These are phyloP conservation scores for Fusarium tjaetaba DNA, from an alignment of 2,329 filamentous ascomycete species.

Conservation along the genomic window DNA sequence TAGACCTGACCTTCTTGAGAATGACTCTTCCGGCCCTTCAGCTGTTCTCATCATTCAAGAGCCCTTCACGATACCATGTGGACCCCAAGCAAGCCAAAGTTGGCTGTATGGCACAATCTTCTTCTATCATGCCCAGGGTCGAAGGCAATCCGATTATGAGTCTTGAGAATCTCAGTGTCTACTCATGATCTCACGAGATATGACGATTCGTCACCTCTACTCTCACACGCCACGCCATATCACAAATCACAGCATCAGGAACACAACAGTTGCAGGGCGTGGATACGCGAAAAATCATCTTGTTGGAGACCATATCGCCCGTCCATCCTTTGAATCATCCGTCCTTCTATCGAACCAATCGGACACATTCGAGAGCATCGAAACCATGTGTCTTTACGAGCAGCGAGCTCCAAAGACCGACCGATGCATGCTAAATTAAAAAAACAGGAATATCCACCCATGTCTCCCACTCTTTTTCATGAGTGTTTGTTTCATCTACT, in stretches of 20 bases:
- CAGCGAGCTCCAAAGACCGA: slow-evolving; percentile 34
- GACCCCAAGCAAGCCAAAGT: neutral
- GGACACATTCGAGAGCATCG: slow-evolving; percentile 37
- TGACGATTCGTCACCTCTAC: neutral
- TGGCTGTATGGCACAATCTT: too few relatives aligned
- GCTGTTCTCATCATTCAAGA: neutral
- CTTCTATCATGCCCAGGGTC: neutral
- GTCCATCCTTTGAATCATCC: slow-evolving; percentile 40
- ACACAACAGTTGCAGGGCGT: neutral
- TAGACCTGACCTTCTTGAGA: too few relatives aligned
- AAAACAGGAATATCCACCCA: slow-evolving; percentile 40
- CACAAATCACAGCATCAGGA: neutral
- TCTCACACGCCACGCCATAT: neutral
- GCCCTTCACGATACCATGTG: too few relatives aligned
- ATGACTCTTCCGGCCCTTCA: neutral
- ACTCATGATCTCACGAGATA: neutral
- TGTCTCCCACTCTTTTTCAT: slow-evolving; percentile 29
- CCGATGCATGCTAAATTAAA: slow-evolving; percentile 45
- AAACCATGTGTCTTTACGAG: slow-evolving; percentile 32
- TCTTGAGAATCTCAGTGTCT: neutral
- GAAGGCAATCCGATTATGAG: too few relatives aligned
- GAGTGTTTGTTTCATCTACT: slow-evolving; percentile 24
- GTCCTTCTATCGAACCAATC: slow-evolving; percentile 38
- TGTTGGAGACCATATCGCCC: slow-evolving; percentile 41
- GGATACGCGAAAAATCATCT: slow-evolving; percentile 38